A percentile compares a stretch with the other conserved stretches of the same genome.
Evolutionary conservation across 1,284 basidiomycete species (phyloP).

Genomic region (Cystobasidiaceae sp.): DNA sequence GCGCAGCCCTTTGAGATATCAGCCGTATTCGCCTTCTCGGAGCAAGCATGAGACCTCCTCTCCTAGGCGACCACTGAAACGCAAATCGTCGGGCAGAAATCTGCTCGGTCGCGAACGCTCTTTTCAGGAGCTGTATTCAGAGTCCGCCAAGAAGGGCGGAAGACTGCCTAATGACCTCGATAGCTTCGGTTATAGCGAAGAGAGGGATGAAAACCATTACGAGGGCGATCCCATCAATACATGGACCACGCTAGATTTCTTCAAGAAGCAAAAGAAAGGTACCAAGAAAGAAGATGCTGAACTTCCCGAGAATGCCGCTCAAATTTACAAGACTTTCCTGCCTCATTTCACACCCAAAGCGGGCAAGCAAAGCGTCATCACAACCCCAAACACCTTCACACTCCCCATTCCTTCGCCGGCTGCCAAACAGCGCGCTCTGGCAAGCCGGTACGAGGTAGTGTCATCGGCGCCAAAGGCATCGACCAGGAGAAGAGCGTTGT

Average conservation of each 20-base stretch:
- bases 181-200: background rate
- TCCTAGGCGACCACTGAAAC: background rate
- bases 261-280: slow-evolving; percentile 5
- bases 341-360: slow-evolving; percentile 17
- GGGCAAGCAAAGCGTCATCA: background rate
- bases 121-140: slow-evolving; percentile 4
- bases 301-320: background rate
- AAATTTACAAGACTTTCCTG: slow-evolving; percentile 4
- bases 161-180: slow-evolving; percentile 19
- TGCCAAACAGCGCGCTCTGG: background rate
- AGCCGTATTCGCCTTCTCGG: no score
- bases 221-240: no score
- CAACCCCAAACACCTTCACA: background rate
- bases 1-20: no score
- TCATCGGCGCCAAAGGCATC: background rate
- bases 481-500: background rate
- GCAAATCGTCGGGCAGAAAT: background rate
- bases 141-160: background rate
- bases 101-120: background rate
- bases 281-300: background rate
- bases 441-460: background rate
- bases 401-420: background rate
- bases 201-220: background rate
- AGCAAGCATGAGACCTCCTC: no score
- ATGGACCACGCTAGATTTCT: background rate